Base-by-base conservation (phyloP, 2,329 filamentous ascomycete species). In the Xylariales sp. region DNA sequence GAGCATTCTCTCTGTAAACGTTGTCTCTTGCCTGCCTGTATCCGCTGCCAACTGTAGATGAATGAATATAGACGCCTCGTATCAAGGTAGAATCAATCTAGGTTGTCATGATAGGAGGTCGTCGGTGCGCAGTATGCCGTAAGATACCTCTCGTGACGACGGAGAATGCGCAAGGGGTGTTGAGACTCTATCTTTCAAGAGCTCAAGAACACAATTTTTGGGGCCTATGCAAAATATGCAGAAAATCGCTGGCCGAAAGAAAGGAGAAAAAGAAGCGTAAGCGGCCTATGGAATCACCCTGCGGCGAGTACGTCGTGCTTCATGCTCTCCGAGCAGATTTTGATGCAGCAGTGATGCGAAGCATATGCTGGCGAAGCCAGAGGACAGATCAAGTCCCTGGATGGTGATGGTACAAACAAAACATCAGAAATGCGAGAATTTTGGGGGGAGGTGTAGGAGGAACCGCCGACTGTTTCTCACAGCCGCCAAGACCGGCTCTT, bases 251-350 rank as follows among this genome's bases (percentile, higher is more conserved):
- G 54, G 63, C 50, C 12, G 50, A 59, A 50, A 62, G 64, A 39
- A 62, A 52, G 66, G 49, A 58, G 49, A 46, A 54, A 64, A 39
- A 41, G 65, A 39, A 41, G 65, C 64, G 57, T 18, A 54, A 59
- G 63, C 68, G 63, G 62, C 68, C 52, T 62, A 14, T 67, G 70
- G 70, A 69, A 72, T 66, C 70, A 72, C 70, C 70, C 69, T 66
- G 62, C 54, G 67, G 69, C 67, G 30, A 64, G 49, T 46, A 58
- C 45, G 48, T 50, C 62, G 16, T 69, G 48, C 59, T 64, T 59
- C 56, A 50, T 66, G 16, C 56, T 64, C 57, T 48, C 48, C 41
- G 63, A 36, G 32, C 36, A 6, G 54, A 65, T 43, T 36, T 62
- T 34, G 56, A 39, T 34, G 39, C 46, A 64, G 56, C 53, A 7